These are phyloP conservation scores for Pichia sp. DNA, from an alignment of 1,139 yeast genomes.

Conservation along the genomic window DNA sequence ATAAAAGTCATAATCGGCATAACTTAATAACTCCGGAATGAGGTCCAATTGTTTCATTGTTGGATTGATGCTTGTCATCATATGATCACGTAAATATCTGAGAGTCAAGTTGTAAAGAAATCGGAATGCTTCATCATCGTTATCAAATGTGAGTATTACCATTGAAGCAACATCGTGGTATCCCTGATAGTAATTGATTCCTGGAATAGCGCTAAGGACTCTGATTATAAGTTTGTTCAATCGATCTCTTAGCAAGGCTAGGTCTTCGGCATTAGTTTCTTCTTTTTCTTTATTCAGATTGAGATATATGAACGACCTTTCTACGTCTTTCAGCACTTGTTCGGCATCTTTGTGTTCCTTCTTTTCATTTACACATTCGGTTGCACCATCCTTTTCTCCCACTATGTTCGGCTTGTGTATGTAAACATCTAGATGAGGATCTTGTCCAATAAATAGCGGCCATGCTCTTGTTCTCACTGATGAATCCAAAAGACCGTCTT, in stretches of 20 bases:
- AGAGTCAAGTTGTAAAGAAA: conserved; percentile 60
- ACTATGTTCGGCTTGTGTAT: conserved; percentile 16
- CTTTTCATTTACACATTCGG: no score
- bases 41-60: conserved; percentile 64
- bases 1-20: conserved; percentile 52
- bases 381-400: conserved; percentile 28
- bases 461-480: conserved; percentile 44
- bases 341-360: conserved; percentile 71
- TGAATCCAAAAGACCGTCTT: conserved; percentile 48
- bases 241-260: conserved; percentile 35
- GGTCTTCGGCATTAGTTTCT: conserved; percentile 14
- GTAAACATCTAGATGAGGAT: conserved; percentile 23
- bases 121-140: conserved; percentile 45
- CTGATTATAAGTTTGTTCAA: conserved; percentile 50
- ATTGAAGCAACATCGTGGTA: conserved; percentile 84
- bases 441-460: conserved; percentile 39
- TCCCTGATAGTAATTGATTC: conserved; percentile 83
- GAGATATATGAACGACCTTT: conserved; percentile 58
- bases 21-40: conserved; percentile 59
- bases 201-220: conserved; percentile 60
- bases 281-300: conserved; percentile 27
- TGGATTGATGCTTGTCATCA: conserved; percentile 69
- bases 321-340: conserved; percentile 77
- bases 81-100: conserved; percentile 74
- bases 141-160: conserved; percentile 51